Evolutionary conservation across 768 basidiomycete genomes (phyloP).

Genomic region (Leccinum olivaceopallidum): DNA sequence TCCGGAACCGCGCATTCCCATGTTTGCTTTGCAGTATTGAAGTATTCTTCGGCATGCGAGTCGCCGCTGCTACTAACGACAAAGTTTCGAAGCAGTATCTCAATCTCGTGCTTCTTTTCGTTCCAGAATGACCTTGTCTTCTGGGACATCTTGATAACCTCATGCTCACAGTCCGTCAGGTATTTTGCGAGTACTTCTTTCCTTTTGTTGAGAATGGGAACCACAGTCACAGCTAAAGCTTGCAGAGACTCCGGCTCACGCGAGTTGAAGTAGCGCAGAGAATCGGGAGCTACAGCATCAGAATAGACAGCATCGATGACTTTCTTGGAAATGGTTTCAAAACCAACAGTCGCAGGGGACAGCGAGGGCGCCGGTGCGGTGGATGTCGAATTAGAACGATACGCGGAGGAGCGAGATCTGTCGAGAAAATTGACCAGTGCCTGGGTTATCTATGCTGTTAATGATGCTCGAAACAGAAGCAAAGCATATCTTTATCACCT

Average conservation of each 20-base stretch:
- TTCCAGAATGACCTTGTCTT: slow-evolving; percentile 66
- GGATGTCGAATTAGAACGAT: slow-evolving; percentile 70
- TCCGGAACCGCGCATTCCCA: slow-evolving; percentile 55
- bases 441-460: slow-evolving; percentile 37
- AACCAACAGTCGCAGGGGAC: slow-evolving; percentile 80
- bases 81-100: slow-evolving; percentile 47
- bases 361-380: slow-evolving; percentile 72
- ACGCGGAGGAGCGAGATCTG: slow-evolving; percentile 71
- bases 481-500: slow-evolving; percentile 37
- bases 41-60: slow-evolving; percentile 47
- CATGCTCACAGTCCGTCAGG: slow-evolving; percentile 52
- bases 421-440: slow-evolving; percentile 79
- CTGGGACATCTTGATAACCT: slow-evolving; percentile 52
- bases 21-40: slow-evolving; percentile 45
- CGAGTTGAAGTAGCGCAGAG: slow-evolving; percentile 59
- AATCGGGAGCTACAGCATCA: slow-evolving; percentile 60
- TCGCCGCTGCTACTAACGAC: slow-evolving; percentile 43
- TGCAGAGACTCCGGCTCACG: slow-evolving; percentile 53
- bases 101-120: slow-evolving; percentile 49
- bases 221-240: slow-evolving; percentile 43
- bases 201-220: slow-evolving; percentile 46
- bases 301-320: slow-evolving; percentile 60
- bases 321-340: slow-evolving; percentile 34
- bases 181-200: slow-evolving; percentile 49
- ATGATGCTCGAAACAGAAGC: not conserved